phyloP scores from a whole-genome alignment of 352 stramenopile genomes.

The Globisporangium splendens region DNA sequence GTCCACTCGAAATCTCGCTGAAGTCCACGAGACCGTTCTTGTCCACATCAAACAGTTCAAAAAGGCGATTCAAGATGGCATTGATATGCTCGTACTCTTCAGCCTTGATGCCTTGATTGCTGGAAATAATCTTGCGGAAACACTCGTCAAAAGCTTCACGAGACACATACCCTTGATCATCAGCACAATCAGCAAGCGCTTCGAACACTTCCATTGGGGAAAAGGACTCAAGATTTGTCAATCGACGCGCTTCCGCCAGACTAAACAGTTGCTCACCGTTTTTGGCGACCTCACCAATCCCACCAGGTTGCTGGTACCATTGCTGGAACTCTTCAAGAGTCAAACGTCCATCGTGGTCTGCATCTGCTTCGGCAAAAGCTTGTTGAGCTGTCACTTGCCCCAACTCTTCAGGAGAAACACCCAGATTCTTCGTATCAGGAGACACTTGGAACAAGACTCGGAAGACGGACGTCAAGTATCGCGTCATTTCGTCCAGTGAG shows the following conservation, averaged over 20 bases:
- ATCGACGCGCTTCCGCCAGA: conserved; percentile 55
- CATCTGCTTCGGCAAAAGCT: conserved; percentile 66
- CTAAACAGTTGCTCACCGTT: conserved; percentile 79
- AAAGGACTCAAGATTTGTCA: conserved; percentile 76
- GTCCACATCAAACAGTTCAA: conserved; percentile 82
- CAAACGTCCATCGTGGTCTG: conserved; percentile 68
- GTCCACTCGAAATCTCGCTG: conserved; percentile 80
- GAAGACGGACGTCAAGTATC: conserved; percentile 86
- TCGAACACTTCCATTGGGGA: conserved; percentile 78
- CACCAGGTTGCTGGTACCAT: conserved; percentile 78
- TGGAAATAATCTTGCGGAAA: conserved; percentile 70
- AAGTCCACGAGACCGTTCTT: conserved; percentile 85
- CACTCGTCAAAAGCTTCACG: conserved; percentile 73
- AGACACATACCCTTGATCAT: conserved; percentile 70
- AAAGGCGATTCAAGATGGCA: conserved; percentile 72
- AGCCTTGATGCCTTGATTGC: conserved; percentile 42
- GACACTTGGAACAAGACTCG: conserved; percentile 83
- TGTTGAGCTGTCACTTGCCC: conserved; percentile 76
- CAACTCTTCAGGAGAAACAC: conserved; percentile 72
- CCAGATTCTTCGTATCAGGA: conserved; percentile 50
- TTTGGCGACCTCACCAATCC: conserved; percentile 72
- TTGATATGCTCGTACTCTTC: conserved; percentile 64
- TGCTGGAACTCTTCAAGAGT: conserved; percentile 84
- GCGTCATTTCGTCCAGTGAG: conserved; percentile 82
- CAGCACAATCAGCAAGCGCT: conserved; percentile 60